phyloP scores from a whole-genome alignment of 371 early-diverging fungal species.

The Phascolomyces articulosus region DNA sequence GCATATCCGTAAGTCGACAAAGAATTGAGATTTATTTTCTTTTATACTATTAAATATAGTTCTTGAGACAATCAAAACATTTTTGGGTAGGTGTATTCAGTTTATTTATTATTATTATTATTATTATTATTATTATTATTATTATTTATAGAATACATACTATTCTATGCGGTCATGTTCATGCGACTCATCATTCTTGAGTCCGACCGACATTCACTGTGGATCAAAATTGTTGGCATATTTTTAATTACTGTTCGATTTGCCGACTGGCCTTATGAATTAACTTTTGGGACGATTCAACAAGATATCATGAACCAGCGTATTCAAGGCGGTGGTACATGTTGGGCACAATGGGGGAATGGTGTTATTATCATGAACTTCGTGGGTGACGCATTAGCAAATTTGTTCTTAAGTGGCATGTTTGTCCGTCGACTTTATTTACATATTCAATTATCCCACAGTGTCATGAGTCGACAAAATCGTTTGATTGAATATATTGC shows the following conservation, averaged over 20 bases:
- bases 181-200: constrained; percentile 47
- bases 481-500: constrained; percentile 40
- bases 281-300: constrained; percentile 30
- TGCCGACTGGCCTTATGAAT: constrained; percentile 54
- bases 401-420: constrained; percentile 52
- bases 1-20: constrained; percentile 35
- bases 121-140: too few relatives aligned
- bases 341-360: constrained; percentile 50
- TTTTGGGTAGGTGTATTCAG: too few relatives aligned
- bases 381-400: constrained; percentile 46
- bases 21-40: too few relatives aligned
- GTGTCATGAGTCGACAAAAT: constrained; percentile 34
- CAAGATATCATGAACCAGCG: constrained; percentile 13
- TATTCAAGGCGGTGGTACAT: constrained; percentile 26
- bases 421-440: constrained; percentile 47
- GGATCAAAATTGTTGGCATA: constrained; percentile 43
- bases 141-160: constrained; percentile 8
- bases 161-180: constrained; percentile 48
- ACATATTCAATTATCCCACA: constrained; percentile 32
- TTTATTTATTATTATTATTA: too few relatives aligned
- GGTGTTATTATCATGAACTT: constrained; percentile 51
- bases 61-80: too few relatives aligned
- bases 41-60: neutral
- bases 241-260: constrained; percentile 38
- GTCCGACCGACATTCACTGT: constrained; percentile 31